Percentiles rank a stretch among this genome's conserved stretches.
Conservation (phyloP, 2,329 filamentous ascomycete genomes). For the Colletotrichum destructivum region DNA sequence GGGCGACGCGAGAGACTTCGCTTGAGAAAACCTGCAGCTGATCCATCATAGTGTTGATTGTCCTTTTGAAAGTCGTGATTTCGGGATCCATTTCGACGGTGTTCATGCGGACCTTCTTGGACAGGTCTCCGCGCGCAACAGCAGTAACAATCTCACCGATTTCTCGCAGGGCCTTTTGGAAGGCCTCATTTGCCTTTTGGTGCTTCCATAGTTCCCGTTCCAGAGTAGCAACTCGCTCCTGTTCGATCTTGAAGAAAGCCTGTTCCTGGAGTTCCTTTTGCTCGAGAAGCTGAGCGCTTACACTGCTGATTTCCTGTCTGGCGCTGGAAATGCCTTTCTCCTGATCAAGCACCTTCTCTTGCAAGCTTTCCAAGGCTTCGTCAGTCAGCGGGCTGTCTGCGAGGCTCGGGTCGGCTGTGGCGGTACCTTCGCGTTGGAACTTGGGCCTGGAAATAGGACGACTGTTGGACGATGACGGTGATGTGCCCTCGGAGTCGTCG, state of each 20-base stretch:
- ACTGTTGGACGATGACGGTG: slow-evolving; percentile 60
- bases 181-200: slow-evolving; percentile 97
- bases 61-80: slow-evolving; percentile 97
- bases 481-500: slow-evolving; percentile 67
- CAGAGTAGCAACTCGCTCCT: slow-evolving; percentile 88
- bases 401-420: slow-evolving; percentile 46
- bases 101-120: slow-evolving; percentile 97
- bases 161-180: slow-evolving; percentile 96
- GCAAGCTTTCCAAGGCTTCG: slow-evolving; percentile 87
- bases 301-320: slow-evolving; percentile 86
- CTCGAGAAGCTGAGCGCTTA: slow-evolving; percentile 87
- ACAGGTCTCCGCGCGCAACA: slow-evolving; percentile 94
- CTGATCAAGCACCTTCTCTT: slow-evolving; percentile 93
- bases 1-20: slow-evolving; percentile 93
- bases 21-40: slow-evolving; percentile 96
- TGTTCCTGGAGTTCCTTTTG: slow-evolving; percentile 89
- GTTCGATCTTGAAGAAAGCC: slow-evolving; percentile 86
- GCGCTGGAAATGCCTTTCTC: slow-evolving; percentile 92
- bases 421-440: slow-evolving; percentile 44
- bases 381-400: slow-evolving; percentile 58
- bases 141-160: slow-evolving; percentile 98
- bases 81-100: slow-evolving; percentile 97
- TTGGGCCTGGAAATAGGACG: slow-evolving; percentile 44
- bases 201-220: slow-evolving; percentile 97
- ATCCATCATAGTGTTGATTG: slow-evolving; percentile 99